Conservation (phyloP, 75 land plant genomes). For the Azolla pinnata region DNA sequence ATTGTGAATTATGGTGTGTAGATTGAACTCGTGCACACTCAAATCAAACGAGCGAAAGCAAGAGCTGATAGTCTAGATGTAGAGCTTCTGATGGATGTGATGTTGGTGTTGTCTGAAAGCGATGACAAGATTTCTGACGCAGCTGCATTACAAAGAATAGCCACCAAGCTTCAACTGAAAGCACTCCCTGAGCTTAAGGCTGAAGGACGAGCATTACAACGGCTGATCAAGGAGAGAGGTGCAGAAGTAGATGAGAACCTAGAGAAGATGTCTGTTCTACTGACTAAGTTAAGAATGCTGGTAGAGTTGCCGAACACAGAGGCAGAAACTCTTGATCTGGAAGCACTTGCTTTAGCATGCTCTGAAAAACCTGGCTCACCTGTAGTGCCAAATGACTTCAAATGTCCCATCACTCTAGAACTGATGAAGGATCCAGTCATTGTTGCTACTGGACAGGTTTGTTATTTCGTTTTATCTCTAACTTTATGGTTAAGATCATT, state of each 20-base stretch:
- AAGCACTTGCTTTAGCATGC: constrained; percentile 13
- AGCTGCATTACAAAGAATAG: constrained; percentile 43
- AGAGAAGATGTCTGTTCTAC: constrained; percentile 32
- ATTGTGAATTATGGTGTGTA: constrained; percentile 14
- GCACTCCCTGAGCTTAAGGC: constrained; percentile 35
- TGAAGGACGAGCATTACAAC: constrained; percentile 42
- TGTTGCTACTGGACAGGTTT: constrained; percentile 45
- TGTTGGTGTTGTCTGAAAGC: constrained; percentile 31
- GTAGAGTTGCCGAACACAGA: constrained; percentile 11
- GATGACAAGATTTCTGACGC: constrained; percentile 43
- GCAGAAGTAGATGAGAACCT: constrained; percentile 28
- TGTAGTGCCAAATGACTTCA: constrained; percentile 20
- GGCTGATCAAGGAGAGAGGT: constrained; percentile 37
- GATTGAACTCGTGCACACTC: constrained; percentile 47
- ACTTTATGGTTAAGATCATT: neutral
- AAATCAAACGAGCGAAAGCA: constrained; percentile 49
- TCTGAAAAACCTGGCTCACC: constrained; percentile 19
- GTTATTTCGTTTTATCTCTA: neutral
- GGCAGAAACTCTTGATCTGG: constrained; percentile 17
- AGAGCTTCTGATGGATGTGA: constrained; percentile 50
- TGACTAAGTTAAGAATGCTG: constrained; percentile 38
- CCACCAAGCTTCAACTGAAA: constrained; percentile 29
- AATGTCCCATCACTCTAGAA: constrained; percentile 35
- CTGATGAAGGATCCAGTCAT: constrained; percentile 41
- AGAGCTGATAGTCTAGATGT: constrained; percentile 50